Evolutionary conservation across 2,329 filamentous ascomycete genomes (phyloP).

Genomic region (Cercospora zeae-maydis): DNA sequence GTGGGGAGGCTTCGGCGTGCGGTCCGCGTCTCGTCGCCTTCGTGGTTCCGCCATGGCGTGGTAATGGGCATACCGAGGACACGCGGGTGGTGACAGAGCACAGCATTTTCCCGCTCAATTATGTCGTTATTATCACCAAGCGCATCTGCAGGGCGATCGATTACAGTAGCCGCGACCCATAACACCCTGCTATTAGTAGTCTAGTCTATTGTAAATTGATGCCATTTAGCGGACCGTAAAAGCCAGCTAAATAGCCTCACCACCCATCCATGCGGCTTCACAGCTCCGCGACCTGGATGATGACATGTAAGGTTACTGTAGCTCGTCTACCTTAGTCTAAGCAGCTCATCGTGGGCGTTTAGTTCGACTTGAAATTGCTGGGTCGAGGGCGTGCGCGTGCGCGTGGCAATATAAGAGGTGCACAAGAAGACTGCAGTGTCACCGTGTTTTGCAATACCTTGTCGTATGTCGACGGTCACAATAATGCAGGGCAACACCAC

Average conservation of each 20-base stretch:
- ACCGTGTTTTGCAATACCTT: no score
- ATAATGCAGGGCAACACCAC: not conserved
- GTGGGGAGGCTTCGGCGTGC: not conserved
- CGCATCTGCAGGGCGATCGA: not conserved
- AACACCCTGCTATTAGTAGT: not conserved
- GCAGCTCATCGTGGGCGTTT: not conserved
- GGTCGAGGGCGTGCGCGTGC: not conserved
- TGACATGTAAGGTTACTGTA: no score
- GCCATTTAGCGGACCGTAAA: not conserved
- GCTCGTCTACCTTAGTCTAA: not conserved
- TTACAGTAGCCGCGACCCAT: not conserved
- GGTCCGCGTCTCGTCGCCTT: not conserved
- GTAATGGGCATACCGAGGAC: not conserved
- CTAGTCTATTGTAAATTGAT: not conserved
- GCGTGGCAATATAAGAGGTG: not conserved
- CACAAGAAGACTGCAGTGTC: not conserved
- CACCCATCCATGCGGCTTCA: not conserved
- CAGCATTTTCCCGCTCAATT: not conserved
- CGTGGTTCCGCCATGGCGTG: not conserved
- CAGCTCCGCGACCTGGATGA: not conserved
- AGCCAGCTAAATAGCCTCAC: not conserved
- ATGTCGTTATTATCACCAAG: not conserved
- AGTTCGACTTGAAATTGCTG: not conserved
- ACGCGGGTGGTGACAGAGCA: not conserved
- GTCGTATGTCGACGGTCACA: not conserved